Base-by-base conservation (phyloP, 1,284 basidiomycete species). In the Ustilago lituana region DNA sequence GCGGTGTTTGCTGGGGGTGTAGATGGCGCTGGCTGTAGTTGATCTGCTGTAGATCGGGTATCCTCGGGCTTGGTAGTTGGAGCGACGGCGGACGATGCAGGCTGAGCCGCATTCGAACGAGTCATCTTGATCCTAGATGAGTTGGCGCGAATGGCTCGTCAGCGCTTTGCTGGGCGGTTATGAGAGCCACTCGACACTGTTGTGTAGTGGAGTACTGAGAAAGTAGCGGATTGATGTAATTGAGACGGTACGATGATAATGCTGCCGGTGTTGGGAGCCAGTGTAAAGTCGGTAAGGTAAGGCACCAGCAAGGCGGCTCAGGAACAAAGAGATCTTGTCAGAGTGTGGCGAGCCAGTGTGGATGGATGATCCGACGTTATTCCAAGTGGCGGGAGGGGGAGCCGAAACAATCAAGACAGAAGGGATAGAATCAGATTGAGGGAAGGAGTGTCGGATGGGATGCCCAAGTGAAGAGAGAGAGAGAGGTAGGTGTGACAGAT, bases 1-100 rank as follows among this genome's bases (percentile, higher is more conserved):
- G 45, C 55, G 15, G 50, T 52, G 33, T 29, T 27, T 26, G 40
- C 27, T 9, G 51, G 64, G 9, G 55, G 72, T 49, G 65, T 62
- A 5, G 53, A 49, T 12, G 54, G 61, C 5, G 49, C 35, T 6
- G 38, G 36, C n/a, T 46, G 46, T 19, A 49, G 48, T 9, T 45
- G 46, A 14, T 33, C 8, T 40, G 46, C 20, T 22, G 32, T 44
- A 26, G 37, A 40, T 12, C 23, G 39, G 33, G 39, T 9, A 27
- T 40, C 27, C 31, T 29, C 48, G 10, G 29, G 7, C 17, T 39
- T 47, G 11, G 59, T 37, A 9, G 44, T 14, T 26, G 41, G 8
- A 4, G 50, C 10, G 11, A 44, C 17, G 9, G 45, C 20, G 11
- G 47, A 53, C 8, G 47, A 50, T 24, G 52, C 41, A n/a, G 48